Conservation (phyloP, 768 basidiomycete species). For the Brasilioporus rufonigricans region DNA sequence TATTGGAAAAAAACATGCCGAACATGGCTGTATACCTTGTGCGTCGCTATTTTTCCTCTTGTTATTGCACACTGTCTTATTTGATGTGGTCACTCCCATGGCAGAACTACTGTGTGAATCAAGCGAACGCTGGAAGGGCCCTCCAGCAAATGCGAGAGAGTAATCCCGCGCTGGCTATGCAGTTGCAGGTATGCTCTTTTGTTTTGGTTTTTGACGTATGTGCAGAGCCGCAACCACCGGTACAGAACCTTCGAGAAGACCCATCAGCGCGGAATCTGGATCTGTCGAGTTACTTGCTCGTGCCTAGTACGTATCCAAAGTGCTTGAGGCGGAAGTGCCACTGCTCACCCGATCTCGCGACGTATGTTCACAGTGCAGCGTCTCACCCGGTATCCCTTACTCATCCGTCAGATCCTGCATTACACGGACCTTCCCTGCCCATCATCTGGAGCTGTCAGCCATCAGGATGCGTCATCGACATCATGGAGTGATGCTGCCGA, state of each 20-base stretch:
- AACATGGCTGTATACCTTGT: conserved; percentile 84
- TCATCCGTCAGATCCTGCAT: conserved; percentile 81
- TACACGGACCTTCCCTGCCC: conserved; percentile 55
- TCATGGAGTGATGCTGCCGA: conserved; percentile 41
- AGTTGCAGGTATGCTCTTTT: conserved; percentile 56
- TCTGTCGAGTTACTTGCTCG: conserved; percentile 85
- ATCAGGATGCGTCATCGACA: not conserved
- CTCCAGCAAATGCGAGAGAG: conserved; percentile 70
- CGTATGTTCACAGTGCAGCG: conserved; percentile 71
- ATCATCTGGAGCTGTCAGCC: not conserved
- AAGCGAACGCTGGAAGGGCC: conserved; percentile 71
- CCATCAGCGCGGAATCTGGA: conserved; percentile 79
- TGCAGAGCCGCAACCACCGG: not conserved
- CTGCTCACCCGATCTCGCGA: not conserved
- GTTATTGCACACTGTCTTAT: not conserved
- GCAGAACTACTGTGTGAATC: conserved; percentile 90
- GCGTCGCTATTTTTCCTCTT: conserved; percentile 9
- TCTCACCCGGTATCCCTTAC: conserved; percentile 88
- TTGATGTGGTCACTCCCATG: not conserved
- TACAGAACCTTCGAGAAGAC: conserved; percentile 71
- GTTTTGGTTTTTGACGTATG: not conserved
- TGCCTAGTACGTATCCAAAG: conserved; percentile 64
- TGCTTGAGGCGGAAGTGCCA: not conserved
- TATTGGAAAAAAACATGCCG: conserved; percentile 69
- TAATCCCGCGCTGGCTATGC: conserved; percentile 60